These are phyloP conservation scores for Cladorrhinum sp. DNA, from an alignment of 2,329 filamentous ascomycete genomes.

Conservation along the genomic window DNA sequence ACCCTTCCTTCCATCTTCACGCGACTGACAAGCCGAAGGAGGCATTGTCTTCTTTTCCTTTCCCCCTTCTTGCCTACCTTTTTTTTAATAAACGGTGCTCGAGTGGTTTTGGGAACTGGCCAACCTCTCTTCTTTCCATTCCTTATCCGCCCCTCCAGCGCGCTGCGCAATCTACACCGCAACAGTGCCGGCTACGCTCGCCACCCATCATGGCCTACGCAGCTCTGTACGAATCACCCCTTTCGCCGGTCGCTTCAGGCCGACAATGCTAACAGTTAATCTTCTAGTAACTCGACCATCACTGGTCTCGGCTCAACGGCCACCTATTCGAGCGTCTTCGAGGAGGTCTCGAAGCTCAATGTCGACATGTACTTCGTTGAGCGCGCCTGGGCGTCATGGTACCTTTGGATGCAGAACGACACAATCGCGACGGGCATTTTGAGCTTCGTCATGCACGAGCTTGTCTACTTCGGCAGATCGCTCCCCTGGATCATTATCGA, in stretches of 20 bases:
- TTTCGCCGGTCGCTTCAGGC: background rate
- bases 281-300: conserved; percentile 46
- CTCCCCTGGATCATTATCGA: conserved; percentile 94
- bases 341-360: conserved; percentile 69
- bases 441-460: conserved; percentile 94
- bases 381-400: conserved; percentile 93
- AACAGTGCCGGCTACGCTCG: conserved; percentile 1
- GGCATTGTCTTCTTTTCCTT: conserved; percentile 12
- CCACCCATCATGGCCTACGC: conserved; percentile 35
- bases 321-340: conserved; percentile 56
- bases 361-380: conserved; percentile 83
- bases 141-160: background rate
- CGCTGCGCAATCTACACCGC: background rate
- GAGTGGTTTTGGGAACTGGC: background rate
- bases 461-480: conserved; percentile 88
- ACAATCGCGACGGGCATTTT: conserved; percentile 93
- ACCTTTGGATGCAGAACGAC: conserved; percentile 97
- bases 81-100: background rate
- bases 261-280: conserved; percentile 13
- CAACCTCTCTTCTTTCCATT: conserved; percentile 10
- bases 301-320: conserved; percentile 44
- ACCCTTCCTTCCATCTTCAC: conserved; percentile 15
- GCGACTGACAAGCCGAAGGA: conserved; percentile 17
- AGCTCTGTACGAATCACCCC: conserved; percentile 19
- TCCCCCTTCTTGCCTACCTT: conserved; percentile 7